These are phyloP conservation scores for Cicer judaicum DNA, from an alignment of 306 rosid genomes.

Conservation along the genomic window DNA sequence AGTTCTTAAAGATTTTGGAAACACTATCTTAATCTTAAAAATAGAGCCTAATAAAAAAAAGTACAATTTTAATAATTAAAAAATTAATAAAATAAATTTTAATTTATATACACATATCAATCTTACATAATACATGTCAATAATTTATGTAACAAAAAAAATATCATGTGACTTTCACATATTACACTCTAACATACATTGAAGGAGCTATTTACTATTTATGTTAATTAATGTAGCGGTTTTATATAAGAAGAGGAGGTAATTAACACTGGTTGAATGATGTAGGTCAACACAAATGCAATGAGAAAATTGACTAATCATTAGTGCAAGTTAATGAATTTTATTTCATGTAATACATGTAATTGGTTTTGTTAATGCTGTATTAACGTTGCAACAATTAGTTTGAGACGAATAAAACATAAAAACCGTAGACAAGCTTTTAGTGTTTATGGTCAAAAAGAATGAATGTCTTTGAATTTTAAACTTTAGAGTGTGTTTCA, in stretches of 20 bases:
- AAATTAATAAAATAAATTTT: too few relatives aligned
- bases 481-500: not conserved
- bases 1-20: too few relatives aligned
- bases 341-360: not conserved
- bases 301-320: conserved; percentile 17
- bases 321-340: not conserved
- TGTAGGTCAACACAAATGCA: not conserved
- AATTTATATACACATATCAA: too few relatives aligned
- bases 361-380: conserved; percentile 15
- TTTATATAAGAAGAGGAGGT: not conserved
- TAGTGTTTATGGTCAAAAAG: conserved; percentile 13
- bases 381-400: too few relatives aligned
- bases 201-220: too few relatives aligned
- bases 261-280: not conserved
- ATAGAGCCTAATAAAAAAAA: too few relatives aligned
- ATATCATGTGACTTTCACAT: too few relatives aligned
- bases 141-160: too few relatives aligned
- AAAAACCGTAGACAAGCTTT: not conserved
- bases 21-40: too few relatives aligned
- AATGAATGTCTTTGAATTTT: not conserved
- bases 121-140: too few relatives aligned
- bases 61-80: too few relatives aligned
- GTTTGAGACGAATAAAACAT: not conserved
- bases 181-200: too few relatives aligned
- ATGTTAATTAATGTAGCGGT: not conserved